Percentiles rank a stretch among this genome's conserved stretches.
Evolutionary conservation across 2,329 filamentous ascomycete genomes (phyloP).

Genomic region (Dactylellina parvicollis): DNA sequence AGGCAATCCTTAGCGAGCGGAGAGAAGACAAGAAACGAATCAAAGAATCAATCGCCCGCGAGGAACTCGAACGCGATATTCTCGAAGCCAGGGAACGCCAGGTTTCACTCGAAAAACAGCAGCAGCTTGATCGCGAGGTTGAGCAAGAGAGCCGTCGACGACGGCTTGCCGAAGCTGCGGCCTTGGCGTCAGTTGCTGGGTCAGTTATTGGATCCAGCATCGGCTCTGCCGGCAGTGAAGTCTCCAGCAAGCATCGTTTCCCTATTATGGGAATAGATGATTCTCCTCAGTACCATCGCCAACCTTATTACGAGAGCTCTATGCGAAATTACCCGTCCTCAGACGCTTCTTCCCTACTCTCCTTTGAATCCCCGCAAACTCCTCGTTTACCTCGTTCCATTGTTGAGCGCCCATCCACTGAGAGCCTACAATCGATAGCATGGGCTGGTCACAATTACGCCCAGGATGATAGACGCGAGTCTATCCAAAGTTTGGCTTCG

Average conservation of each 20-base stretch:
- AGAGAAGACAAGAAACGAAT: conserved; percentile 43
- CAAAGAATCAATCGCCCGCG: conserved; percentile 47
- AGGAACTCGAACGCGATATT: conserved; percentile 42
- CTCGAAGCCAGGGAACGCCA: conserved; percentile 36
- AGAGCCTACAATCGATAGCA: conserved; percentile 48
- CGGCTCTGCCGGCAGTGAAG: conserved; percentile 9
- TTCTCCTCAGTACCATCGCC: conserved; percentile 20
- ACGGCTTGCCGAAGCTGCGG: conserved; percentile 43
- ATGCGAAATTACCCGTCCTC: conserved; percentile 29
- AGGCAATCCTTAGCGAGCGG: conserved; percentile 40
- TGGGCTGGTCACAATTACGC: conserved; percentile 31
- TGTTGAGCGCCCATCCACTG: conserved; percentile 15
- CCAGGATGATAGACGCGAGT: conserved; percentile 10
- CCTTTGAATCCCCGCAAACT: background rate
- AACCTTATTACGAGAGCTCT: conserved; percentile 37
- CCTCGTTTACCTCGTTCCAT: background rate
- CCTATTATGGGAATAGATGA: conserved; percentile 29
- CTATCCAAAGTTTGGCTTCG: conserved; percentile 30
- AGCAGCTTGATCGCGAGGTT: conserved; percentile 35
- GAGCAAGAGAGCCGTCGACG: conserved; percentile 45
- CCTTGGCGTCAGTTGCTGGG: conserved; percentile 21
- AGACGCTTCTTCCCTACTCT: conserved; percentile 10
- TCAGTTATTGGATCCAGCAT: conserved; percentile 28
- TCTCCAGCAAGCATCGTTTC: conserved; percentile 28
- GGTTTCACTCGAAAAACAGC: conserved; percentile 31